These are phyloP conservation scores for Globisporangium uncinulatum DNA, from an alignment of 352 stramenopile species.

Conservation along the genomic window DNA sequence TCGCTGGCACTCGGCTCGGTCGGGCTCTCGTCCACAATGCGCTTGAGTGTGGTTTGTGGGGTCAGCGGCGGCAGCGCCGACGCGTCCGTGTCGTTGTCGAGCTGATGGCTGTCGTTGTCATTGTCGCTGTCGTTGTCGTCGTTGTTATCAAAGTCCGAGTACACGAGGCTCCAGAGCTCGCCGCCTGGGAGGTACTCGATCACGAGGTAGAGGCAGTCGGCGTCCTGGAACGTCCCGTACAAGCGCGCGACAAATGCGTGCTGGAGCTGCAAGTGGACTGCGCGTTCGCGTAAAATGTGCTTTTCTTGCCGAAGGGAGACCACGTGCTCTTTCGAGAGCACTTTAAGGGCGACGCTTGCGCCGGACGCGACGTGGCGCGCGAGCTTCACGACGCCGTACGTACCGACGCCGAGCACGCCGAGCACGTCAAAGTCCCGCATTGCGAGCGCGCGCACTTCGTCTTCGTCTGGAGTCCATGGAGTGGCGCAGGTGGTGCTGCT, in stretches of 20 bases:
- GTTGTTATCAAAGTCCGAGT: constrained; percentile 37
- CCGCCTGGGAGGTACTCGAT: constrained; percentile 76
- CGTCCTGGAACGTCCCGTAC: constrained; percentile 80
- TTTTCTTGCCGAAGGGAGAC: constrained; percentile 72
- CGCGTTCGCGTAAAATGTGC: constrained; percentile 70
- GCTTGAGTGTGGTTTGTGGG: constrained; percentile 1
- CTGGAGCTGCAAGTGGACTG: constrained; percentile 52
- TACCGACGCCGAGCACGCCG: constrained; percentile 65
- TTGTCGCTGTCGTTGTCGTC: constrained; percentile 22
- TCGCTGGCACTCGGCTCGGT: background rate
- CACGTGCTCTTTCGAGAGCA: constrained; percentile 69
- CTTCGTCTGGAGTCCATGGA: constrained; percentile 24
- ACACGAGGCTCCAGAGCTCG: constrained; percentile 75
- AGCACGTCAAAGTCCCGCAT: constrained; percentile 63
- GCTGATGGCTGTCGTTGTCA: constrained; percentile 5
- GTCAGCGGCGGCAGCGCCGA: constrained; percentile 1
- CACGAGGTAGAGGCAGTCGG: constrained; percentile 76
- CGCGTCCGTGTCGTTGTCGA: constrained; percentile 6
- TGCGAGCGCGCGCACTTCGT: constrained; percentile 30
- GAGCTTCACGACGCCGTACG: constrained; percentile 77
- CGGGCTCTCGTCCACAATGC: background rate
- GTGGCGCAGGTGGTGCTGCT: background rate
- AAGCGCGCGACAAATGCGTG: constrained; percentile 69
- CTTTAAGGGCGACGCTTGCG: constrained; percentile 64
- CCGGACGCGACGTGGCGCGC: constrained; percentile 56